A percentile compares a stretch with the other conserved stretches of the same genome.
These are phyloP conservation scores for Mrakia blollopis DNA, from an alignment of 768 basidiomycete genomes.

Conservation along the genomic window DNA sequence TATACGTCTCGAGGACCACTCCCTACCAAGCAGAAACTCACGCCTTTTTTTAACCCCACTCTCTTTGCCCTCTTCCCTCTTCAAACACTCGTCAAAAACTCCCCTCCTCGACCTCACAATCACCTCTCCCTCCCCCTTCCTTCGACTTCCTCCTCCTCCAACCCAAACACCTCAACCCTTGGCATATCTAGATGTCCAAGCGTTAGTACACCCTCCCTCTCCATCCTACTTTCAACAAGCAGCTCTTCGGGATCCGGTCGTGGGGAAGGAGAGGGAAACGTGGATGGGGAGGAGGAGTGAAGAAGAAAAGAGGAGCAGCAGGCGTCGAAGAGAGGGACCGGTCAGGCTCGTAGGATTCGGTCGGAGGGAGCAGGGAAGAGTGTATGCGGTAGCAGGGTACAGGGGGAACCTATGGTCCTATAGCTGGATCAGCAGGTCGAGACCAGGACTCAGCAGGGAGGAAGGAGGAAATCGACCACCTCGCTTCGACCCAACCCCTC, in stretches of 20 bases:
- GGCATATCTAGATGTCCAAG: constrained; percentile 30
- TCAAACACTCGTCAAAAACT: neutral
- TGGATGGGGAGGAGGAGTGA: neutral
- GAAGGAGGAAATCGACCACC: neutral
- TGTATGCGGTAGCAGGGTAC: too few relatives aligned
- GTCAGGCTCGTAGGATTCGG: neutral
- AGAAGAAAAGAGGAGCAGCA: neutral
- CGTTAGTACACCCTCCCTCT: constrained; percentile 19
- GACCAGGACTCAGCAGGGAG: neutral
- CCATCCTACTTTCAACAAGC: neutral
- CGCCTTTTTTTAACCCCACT: too few relatives aligned
- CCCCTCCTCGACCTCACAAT: constrained; percentile 11
- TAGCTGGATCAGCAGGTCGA: neutral
- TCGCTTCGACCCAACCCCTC: neutral
- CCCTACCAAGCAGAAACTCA: too few relatives aligned
- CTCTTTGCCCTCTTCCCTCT: too few relatives aligned
- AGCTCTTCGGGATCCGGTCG: too few relatives aligned
- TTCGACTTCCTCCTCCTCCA: neutral
- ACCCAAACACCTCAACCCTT: neutral
- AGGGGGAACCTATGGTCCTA: constrained; percentile 3
- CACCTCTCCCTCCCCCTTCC: neutral
- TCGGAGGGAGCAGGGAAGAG: neutral
- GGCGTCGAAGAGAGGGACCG: neutral
- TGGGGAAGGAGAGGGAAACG: neutral
- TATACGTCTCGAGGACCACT: too few relatives aligned